Evolutionary conservation across 2,329 filamentous ascomycete species (phyloP), one percentile per base, ranked within the genome.

Genomic region (Fusarium keratoplasticum): DNA sequence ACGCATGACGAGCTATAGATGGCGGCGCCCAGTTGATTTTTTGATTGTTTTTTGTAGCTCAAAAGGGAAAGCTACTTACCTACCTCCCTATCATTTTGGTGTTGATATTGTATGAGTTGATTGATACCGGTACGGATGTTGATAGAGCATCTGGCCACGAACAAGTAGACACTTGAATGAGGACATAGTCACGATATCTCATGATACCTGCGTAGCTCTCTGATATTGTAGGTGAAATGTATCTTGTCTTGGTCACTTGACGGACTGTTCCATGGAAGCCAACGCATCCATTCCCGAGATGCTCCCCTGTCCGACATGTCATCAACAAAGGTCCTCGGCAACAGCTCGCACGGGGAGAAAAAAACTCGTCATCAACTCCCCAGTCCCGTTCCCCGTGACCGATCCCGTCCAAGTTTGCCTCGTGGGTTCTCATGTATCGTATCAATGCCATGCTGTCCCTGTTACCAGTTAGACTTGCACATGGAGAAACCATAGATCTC

Each of bases 1-100:
- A 68, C 71, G 44, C 81, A 83, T 63, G 82, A 83, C 68, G 82
- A 84, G 77, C 79, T 84, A 71, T 84, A 81, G 76, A 60, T 31
- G 66, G 61, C 64, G 65, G 61, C 64, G 65, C 40, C 66, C 44
- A 55, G 65, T 69, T 69, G 64, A 33, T 65, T 70, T 68, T 73
- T 44, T 50, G 55, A 61, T 44, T 42, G 40, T 22, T 61, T 44
- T 54, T 47, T 20, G 64, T 42, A 38, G 67, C 62, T 69, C 64
- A 71, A 71, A 71, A 29, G 55, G 63, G 63, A 63, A 58, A 62
- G 55, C 47, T 52, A 52, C 25, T 16, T 52, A 52, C 25, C 27
- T n/a, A 31, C 7, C 27, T 27, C 5, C 27, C 29, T 31, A 31
- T 8, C 29, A 31, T 31, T 50, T 54, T 54, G 31, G 57, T 61